Conservation (phyloP, 352 stramenopile genomes). For the Pythium rhizo-oryzae region DNA sequence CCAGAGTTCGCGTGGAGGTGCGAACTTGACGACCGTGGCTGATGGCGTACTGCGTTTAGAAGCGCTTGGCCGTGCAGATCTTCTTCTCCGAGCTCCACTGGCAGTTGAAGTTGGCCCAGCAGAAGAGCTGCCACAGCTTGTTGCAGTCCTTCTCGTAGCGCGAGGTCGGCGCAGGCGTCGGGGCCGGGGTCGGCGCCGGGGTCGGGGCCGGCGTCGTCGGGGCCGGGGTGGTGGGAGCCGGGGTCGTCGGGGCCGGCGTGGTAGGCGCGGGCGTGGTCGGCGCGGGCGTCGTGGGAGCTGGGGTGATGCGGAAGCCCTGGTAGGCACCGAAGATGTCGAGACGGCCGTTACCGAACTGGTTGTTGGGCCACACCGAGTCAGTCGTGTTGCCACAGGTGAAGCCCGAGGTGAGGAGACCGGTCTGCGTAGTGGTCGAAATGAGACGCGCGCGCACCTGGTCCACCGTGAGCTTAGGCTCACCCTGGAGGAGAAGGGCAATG, state of each 20-base stretch:
- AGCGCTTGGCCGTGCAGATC: constrained; percentile 13
- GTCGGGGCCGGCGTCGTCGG: too few relatives aligned
- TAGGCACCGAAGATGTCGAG: constrained; percentile 4
- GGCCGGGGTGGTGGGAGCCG: too few relatives aligned
- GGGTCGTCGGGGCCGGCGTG: too few relatives aligned
- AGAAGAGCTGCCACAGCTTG: constrained; percentile 23
- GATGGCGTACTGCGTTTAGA: constrained; percentile 5
- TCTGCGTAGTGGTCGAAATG: constrained; percentile 7
- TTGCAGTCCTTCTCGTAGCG: constrained; percentile 19
- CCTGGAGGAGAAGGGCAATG: constrained; percentile 28
- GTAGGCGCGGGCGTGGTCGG: too few relatives aligned
- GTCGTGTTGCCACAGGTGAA: constrained; percentile 8
- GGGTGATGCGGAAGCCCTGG: neutral
- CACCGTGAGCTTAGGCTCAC: constrained; percentile 16
- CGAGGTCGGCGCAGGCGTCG: too few relatives aligned
- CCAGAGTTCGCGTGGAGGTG: neutral
- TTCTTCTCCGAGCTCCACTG: constrained; percentile 15
- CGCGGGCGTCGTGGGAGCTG: neutral
- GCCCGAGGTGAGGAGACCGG: neutral
- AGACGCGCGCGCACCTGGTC: constrained; percentile 17
- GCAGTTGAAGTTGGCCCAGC: constrained; percentile 19
- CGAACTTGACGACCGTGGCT: too few relatives aligned
- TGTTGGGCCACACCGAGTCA: constrained; percentile 2
- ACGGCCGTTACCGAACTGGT: constrained; percentile 7
- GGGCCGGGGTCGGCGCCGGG: too few relatives aligned